Conservation (phyloP, 139 green algal genomes). For the Asterochloris sp. region DNA sequence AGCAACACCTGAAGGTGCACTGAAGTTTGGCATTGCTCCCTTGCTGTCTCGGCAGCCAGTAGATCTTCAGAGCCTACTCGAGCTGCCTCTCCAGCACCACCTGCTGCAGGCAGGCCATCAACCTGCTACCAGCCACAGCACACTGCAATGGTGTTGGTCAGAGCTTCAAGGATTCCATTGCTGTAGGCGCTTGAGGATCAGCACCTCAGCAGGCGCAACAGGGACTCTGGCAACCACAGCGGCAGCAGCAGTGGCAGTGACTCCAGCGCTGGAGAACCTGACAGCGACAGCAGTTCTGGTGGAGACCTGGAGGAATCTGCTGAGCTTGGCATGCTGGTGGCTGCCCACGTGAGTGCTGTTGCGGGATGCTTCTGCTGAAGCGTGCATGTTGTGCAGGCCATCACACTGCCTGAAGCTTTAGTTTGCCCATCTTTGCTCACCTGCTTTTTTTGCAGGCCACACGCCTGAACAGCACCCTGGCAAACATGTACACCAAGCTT, state of each 20-base stretch:
- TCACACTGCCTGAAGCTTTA: not conserved
- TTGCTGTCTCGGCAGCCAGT: not conserved
- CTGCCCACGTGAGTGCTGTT: not conserved
- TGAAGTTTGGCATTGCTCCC: not conserved
- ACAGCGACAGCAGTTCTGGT: constrained; percentile 13
- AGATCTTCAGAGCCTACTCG: not conserved
- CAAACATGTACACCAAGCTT: too few species aligned
- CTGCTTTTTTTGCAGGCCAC: not conserved
- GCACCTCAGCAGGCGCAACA: not conserved
- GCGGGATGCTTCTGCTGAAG: too few species aligned
- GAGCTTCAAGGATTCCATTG: not conserved
- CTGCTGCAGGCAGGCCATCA: not conserved
- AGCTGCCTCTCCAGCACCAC: not conserved
- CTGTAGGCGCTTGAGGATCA: not conserved
- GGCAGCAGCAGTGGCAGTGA: constrained; percentile 18
- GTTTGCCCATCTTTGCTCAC: constrained; percentile 5
- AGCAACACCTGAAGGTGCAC: constrained; percentile 45
- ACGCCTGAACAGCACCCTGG: too few species aligned
- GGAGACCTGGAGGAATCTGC: constrained; percentile 9
- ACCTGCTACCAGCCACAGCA: not conserved
- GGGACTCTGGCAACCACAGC: not conserved
- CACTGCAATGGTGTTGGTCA: not conserved
- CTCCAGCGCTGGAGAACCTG: constrained; percentile 16
- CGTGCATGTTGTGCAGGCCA: constrained; percentile 1
- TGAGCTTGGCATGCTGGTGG: not conserved